A percentile compares a stretch with the other conserved stretches of the same genome.
These are phyloP conservation scores for Paraphoma sp. DNA, from an alignment of 2,329 filamentous ascomycete genomes.

Conservation along the genomic window DNA sequence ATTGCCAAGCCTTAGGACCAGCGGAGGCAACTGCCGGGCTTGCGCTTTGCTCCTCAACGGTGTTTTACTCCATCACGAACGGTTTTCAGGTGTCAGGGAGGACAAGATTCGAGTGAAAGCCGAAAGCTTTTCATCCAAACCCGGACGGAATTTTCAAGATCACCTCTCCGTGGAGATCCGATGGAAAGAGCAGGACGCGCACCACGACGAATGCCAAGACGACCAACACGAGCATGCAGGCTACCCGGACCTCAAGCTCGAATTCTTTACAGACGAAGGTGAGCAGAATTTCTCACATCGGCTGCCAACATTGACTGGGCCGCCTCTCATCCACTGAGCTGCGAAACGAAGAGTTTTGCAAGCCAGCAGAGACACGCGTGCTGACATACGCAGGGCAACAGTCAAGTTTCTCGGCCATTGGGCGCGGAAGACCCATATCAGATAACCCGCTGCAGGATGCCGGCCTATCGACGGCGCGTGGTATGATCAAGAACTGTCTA, in stretches of 20 bases:
- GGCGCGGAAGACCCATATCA: slow-evolving; percentile 38
- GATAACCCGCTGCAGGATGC: slow-evolving; percentile 37
- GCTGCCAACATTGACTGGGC: not conserved
- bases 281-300: slow-evolving; percentile 10
- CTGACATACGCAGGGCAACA: slow-evolving; percentile 32
- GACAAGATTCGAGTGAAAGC: slow-evolving; percentile 33
- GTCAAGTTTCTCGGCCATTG: slow-evolving; percentile 45
- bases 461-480: slow-evolving; percentile 31
- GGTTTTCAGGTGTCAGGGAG: slow-evolving; percentile 33
- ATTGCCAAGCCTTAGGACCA: slow-evolving; percentile 36
- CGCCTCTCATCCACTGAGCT: not conserved
- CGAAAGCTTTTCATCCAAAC: slow-evolving; percentile 29
- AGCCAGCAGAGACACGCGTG: slow-evolving; percentile 1
- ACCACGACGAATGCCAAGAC: slow-evolving; percentile 23
- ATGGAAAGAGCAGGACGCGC: slow-evolving; percentile 29
- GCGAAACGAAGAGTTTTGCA: not conserved
- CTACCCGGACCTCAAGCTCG: slow-evolving; percentile 44
- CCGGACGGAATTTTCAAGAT: slow-evolving; percentile 27
- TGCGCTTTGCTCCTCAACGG: slow-evolving; percentile 44
- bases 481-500: slow-evolving; percentile 39
- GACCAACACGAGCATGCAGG: slow-evolving; percentile 28
- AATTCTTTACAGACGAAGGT: slow-evolving; percentile 47
- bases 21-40: slow-evolving; percentile 37
- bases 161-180: slow-evolving; percentile 45
- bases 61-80: slow-evolving; percentile 40